Conservation (phyloP, 1,284 basidiomycete species). For the Cystobasidium slooffiae region DNA sequence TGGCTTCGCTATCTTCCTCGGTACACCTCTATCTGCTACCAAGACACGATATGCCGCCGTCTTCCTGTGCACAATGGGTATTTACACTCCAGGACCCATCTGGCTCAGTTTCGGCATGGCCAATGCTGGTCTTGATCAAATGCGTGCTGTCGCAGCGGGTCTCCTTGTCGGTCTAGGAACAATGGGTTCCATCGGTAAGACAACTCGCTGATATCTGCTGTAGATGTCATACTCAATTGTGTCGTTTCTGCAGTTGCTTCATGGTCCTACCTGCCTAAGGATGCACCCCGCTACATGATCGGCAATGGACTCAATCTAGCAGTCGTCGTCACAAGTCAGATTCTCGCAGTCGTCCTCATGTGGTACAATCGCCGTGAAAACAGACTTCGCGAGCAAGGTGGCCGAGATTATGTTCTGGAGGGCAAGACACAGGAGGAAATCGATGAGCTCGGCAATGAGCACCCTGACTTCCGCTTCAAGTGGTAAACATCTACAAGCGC, state of each 20-base stretch:
- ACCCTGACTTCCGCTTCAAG: slow-evolving; percentile 48
- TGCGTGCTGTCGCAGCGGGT: slow-evolving; percentile 47
- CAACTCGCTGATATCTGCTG: too few relatives aligned
- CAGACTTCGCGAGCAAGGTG: slow-evolving; percentile 47
- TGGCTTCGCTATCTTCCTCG: slow-evolving; percentile 50
- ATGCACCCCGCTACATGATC: slow-evolving; percentile 41
- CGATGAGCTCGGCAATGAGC: slow-evolving; percentile 46
- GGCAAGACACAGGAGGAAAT: slow-evolving; percentile 46
- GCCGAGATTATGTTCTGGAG: slow-evolving; percentile 49
- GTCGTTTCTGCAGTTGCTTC: slow-evolving; percentile 37
- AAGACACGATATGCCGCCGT: slow-evolving; percentile 47
- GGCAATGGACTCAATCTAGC: slow-evolving; percentile 39
- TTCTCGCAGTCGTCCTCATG: slow-evolving; percentile 36
- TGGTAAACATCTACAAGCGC: slow-evolving; percentile 12
- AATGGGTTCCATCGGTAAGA: slow-evolving; percentile 36
- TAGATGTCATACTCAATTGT: too few relatives aligned
- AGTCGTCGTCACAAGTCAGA: slow-evolving; percentile 20
- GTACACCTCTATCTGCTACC: slow-evolving; percentile 25
- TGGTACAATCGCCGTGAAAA: slow-evolving; percentile 50
- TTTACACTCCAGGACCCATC: slow-evolving; percentile 40
- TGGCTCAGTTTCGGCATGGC: slow-evolving; percentile 46
- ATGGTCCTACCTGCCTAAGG: slow-evolving; percentile 46
- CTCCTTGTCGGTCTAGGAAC: slow-evolving; percentile 47
- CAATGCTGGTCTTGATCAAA: slow-evolving; percentile 47
- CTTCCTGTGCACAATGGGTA: slow-evolving; percentile 47